phyloP scores from a whole-genome alignment of 106 monocot genomes.

The Phalaenopsis aphrodite region DNA sequence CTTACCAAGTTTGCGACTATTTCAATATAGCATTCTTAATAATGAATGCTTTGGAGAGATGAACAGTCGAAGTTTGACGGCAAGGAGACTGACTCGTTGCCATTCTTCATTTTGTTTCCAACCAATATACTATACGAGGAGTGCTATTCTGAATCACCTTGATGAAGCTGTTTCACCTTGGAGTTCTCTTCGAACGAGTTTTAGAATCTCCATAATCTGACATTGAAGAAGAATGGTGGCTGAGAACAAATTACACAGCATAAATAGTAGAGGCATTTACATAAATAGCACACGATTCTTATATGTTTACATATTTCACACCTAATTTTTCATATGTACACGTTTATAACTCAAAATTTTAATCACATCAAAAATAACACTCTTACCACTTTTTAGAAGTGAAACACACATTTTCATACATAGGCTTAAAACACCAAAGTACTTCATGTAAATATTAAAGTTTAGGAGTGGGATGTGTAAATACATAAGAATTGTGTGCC shows the following conservation, averaged over 20 bases:
- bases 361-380: too few relatives aligned
- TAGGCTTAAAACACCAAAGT: too few relatives aligned
- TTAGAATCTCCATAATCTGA: slow-evolving; percentile 29
- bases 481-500: too few relatives aligned
- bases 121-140: neutral
- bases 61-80: neutral
- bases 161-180: slow-evolving; percentile 11
- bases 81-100: neutral
- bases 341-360: too few relatives aligned
- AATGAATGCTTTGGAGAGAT: neutral
- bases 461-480: too few relatives aligned
- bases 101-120: too few relatives aligned
- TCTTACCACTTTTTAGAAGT: too few relatives aligned
- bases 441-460: too few relatives aligned
- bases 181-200: slow-evolving; percentile 21
- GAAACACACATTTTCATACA: too few relatives aligned
- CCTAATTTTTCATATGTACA: too few relatives aligned
- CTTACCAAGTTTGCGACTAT: neutral
- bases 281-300: too few relatives aligned
- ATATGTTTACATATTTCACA: too few relatives aligned
- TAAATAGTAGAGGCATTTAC: neutral
- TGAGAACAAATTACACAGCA: neutral
- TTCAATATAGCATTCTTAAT: neutral
- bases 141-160: neutral
- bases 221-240: neutral